Evolutionary conservation across 495 filamentous ascomycete species (phyloP).

Genomic region (Chaetomium fimeti): DNA sequence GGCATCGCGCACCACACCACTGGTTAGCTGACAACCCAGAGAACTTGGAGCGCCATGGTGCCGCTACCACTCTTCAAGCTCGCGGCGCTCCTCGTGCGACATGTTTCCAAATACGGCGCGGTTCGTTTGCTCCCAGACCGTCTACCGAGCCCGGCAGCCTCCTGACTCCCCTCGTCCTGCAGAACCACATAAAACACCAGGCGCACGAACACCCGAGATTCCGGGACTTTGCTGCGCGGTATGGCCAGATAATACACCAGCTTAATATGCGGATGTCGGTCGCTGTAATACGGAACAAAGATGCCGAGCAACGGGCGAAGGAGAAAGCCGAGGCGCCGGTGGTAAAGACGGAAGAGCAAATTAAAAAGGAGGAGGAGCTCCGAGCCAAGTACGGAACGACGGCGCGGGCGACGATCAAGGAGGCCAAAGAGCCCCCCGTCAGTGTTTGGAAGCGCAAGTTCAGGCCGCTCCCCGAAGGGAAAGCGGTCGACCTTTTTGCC

Average conservation of each 20-base stretch:
- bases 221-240: constrained; percentile 67
- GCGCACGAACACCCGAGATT: constrained; percentile 93
- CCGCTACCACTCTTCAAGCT: constrained; percentile 50
- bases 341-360: constrained; percentile 74
- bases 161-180: constrained; percentile 16
- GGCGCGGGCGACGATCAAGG: constrained; percentile 37
- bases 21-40: background rate
- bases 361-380: constrained; percentile 60
- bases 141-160: background rate
- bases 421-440: constrained; percentile 34
- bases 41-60: constrained; percentile 45
- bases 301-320: constrained; percentile 56
- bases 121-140: constrained; percentile 32
- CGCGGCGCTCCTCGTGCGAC: constrained; percentile 49
- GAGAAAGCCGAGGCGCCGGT: constrained; percentile 72
- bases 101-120: constrained; percentile 62
- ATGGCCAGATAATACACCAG: constrained; percentile 77
- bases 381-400: constrained; percentile 43
- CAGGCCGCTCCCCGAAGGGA: constrained; percentile 79
- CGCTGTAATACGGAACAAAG: constrained; percentile 76
- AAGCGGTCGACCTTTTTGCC: constrained; percentile 93
- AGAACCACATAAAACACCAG: constrained; percentile 94
- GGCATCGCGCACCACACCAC: background rate
- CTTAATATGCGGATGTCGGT: constrained; percentile 91
- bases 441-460: constrained; percentile 55